phyloP scores from a whole-genome alignment of 148 eudicot genomes.

The Drosera capensis region DNA sequence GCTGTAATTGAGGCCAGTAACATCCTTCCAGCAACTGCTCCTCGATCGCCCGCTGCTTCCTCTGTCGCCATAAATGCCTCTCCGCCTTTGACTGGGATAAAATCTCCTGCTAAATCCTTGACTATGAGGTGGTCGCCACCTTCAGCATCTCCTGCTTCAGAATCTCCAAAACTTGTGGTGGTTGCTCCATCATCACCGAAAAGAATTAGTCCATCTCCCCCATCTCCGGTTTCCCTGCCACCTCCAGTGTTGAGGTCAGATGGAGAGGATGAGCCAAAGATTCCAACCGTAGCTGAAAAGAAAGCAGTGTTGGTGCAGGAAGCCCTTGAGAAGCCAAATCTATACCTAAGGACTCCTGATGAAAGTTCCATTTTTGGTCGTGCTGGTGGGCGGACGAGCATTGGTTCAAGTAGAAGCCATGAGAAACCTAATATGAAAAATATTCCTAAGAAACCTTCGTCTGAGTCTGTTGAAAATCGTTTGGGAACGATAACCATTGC shows the following conservation, averaged over 20 bases:
- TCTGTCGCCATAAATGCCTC: background rate
- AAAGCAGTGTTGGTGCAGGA: slow-evolving; percentile 36
- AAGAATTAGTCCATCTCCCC: slow-evolving; percentile 17
- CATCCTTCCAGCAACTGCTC: background rate
- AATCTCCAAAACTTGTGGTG: slow-evolving; percentile 15
- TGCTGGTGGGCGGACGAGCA: background rate
- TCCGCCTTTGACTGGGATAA: background rate
- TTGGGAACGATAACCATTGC: slow-evolving; percentile 5
- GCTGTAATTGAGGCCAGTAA: too few species aligned
- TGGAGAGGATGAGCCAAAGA: slow-evolving; percentile 7
- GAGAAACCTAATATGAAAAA: slow-evolving; percentile 6
- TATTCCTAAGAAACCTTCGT: slow-evolving; percentile 5
- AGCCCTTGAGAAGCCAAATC: slow-evolving; percentile 21
- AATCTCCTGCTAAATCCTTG: background rate
- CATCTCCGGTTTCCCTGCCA: slow-evolving; percentile 50
- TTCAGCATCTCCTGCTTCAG: slow-evolving; percentile 7
- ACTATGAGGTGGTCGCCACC: slow-evolving; percentile 12
- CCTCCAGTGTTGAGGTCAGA: slow-evolving; percentile 30
- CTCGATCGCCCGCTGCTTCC: slow-evolving; percentile 9
- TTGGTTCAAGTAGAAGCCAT: background rate
- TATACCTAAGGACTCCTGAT: background rate
- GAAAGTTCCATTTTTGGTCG: slow-evolving; percentile 2
- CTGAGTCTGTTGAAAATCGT: slow-evolving; percentile 19
- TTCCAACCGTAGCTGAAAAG: slow-evolving; percentile 26
- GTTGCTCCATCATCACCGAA: slow-evolving; percentile 19